phyloP scores from a whole-genome alignment of 2,329 filamentous ascomycete genomes.

The Clonostachys byssicola region DNA sequence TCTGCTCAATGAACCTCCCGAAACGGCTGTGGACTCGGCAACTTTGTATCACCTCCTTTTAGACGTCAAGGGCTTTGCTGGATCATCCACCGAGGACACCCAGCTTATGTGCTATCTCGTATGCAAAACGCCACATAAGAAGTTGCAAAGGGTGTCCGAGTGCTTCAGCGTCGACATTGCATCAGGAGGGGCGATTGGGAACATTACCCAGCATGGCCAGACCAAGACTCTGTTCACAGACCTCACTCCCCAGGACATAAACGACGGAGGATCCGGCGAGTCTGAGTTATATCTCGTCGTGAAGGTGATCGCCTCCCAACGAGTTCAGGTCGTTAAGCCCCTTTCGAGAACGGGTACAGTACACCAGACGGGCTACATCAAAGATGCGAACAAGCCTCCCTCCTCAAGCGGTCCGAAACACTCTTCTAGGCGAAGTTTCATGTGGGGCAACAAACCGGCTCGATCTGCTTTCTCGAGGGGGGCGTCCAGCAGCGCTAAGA shows the following conservation, averaged over 20 bases:
- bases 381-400: slow-evolving; percentile 41
- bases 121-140: slow-evolving; percentile 60
- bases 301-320: slow-evolving; percentile 63
- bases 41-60: slow-evolving; percentile 78
- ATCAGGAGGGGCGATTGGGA: slow-evolving; percentile 65
- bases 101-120: slow-evolving; percentile 77
- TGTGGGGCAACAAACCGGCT: slow-evolving; percentile 63
- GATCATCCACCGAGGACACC: slow-evolving; percentile 70
- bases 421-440: slow-evolving; percentile 57
- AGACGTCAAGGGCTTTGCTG: slow-evolving; percentile 78
- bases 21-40: slow-evolving; percentile 60
- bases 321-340: slow-evolving; percentile 39
- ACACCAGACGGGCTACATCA: slow-evolving; percentile 31
- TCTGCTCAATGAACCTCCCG: slow-evolving; percentile 78
- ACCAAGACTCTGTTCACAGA: slow-evolving; percentile 87
- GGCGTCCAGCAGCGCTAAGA: slow-evolving; percentile 34
- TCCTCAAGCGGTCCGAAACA: slow-evolving; percentile 42
- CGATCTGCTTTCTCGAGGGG: slow-evolving; percentile 51
- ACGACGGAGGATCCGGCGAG: slow-evolving; percentile 56
- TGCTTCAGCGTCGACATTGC: slow-evolving; percentile 77
- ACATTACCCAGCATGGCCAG: slow-evolving; percentile 59
- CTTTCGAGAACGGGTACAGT: slow-evolving; percentile 46
- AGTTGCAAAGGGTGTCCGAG: slow-evolving; percentile 71
- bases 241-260: slow-evolving; percentile 71
- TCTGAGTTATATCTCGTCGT: slow-evolving; percentile 80